Evolutionary conservation across 2,329 filamentous ascomycete genomes (phyloP).

Genomic region (Colletotrichum gigasporum): DNA sequence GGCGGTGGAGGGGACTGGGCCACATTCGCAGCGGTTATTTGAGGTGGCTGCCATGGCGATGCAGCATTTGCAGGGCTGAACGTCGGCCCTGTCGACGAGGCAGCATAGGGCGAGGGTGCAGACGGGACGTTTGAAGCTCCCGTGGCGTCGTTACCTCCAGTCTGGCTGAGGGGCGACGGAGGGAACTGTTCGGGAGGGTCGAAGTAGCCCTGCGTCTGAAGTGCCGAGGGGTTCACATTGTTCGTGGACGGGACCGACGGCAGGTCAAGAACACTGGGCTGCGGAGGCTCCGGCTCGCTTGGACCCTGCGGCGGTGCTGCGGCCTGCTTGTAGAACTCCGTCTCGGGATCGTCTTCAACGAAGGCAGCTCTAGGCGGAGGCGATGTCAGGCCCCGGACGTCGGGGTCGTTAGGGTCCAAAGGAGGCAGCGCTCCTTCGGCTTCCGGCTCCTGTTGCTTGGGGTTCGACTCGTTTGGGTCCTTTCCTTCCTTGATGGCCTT

Average conservation of each 20-base stretch:
- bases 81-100: conserved; percentile 20
- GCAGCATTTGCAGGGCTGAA: conserved; percentile 19
- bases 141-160: conserved; percentile 39
- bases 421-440: conserved; percentile 53
- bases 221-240: conserved; percentile 26
- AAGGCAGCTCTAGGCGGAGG: conserved; percentile 50
- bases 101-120: conserved; percentile 20
- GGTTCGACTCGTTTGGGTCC: conserved; percentile 93
- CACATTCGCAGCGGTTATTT: not conserved
- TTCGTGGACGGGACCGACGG: conserved; percentile 24
- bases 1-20: conserved; percentile 29
- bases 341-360: conserved; percentile 64
- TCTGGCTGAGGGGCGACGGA: conserved; percentile 46
- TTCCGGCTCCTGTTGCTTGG: conserved; percentile 66
- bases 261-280: conserved; percentile 21
- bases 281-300: conserved; percentile 15
- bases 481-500: conserved; percentile 91
- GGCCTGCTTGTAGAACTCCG: conserved; percentile 36
- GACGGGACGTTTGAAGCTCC: not conserved
- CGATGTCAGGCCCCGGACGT: conserved; percentile 64
- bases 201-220: conserved; percentile 43
- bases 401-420: conserved; percentile 72
- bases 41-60: conserved; percentile 21
- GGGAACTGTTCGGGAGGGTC: conserved; percentile 43
- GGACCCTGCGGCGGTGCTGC: conserved; percentile 40